Conservation (phyloP, 1,139 yeast species). For the Pichia sp. region DNA sequence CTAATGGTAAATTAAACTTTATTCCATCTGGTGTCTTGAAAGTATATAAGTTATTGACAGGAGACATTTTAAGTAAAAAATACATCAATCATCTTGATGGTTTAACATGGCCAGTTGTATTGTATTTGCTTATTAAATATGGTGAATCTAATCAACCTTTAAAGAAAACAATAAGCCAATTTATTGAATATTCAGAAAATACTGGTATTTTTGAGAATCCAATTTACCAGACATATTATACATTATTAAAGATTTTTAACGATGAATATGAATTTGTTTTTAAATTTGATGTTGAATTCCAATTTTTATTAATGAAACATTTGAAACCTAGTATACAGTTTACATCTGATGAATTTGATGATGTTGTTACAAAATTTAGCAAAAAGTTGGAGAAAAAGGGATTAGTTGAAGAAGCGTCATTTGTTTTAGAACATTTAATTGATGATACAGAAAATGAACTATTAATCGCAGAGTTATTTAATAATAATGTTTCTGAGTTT, state of each 20-base stretch:
- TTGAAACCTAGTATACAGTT: constrained; percentile 15
- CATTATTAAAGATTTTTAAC: constrained; percentile 37
- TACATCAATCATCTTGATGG: constrained; percentile 35
- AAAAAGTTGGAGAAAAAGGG: constrained; percentile 44
- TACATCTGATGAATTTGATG: constrained; percentile 32
- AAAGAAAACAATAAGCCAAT: constrained; percentile 11
- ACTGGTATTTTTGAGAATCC: constrained; percentile 5
- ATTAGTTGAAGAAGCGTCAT: constrained; percentile 55
- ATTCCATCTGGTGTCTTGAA: constrained; percentile 52
- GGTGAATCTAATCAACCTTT: constrained; percentile 38
- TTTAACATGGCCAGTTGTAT: constrained; percentile 61
- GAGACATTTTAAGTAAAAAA: constrained; percentile 36
- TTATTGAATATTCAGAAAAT: constrained; percentile 13
- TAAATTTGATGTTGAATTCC: constrained; percentile 24
- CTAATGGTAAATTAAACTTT: constrained; percentile 32
- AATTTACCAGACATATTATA: constrained; percentile 19
- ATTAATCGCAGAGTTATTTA: constrained; percentile 35
- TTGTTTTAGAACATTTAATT: constrained; percentile 50
- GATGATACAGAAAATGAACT: constrained; percentile 27
- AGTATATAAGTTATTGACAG: constrained; percentile 61
- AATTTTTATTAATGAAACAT: constrained; percentile 22
- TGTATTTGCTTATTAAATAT: constrained; percentile 57
- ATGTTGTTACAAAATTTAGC: constrained; percentile 45
- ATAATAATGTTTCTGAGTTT: constrained; percentile 41
- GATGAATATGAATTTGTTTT: constrained; percentile 11